Evolutionary conservation across 495 filamentous ascomycete species (phyloP), one percentile per base, ranked within the genome.

Genomic region (Parathielavia appendiculata): DNA sequence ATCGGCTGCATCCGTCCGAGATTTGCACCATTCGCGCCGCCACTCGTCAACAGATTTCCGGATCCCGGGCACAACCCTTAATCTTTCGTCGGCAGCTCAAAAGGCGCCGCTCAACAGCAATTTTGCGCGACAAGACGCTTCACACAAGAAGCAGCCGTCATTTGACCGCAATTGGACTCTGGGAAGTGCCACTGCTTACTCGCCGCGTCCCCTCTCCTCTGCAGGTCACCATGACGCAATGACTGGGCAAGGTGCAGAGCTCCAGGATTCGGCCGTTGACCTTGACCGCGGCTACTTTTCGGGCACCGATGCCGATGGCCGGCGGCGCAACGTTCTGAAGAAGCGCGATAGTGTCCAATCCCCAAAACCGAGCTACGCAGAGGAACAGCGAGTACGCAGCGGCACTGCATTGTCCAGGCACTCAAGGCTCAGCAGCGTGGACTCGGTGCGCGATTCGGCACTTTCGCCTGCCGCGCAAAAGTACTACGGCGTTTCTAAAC

Each of bases 261-360:
- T 73, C 12, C 71, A 74, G 56, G 69, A 76, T 57, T 71, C 72
- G 12, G 66, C 70, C 5, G 70, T 71, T 38, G 91, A 93, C 35
- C 72, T 92, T 20, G 93, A 98, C 64, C 84, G 90, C 22, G 93
- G 91, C 19, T 97, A 97, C 70, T 95, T 96, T 67, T 97, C 93
- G 1, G 90, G 91, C 7, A 86, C 87, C 11, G 93, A 98, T 65
- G 75, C 83, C 9, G 90, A 96, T 57, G 75, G 79, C n/a, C 83
- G 85, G 49, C 79, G 75, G 44, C 81, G 89, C 50, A 93, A 91
- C 66, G 80, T 92, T 51, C 74, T 96, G 60, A 84, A 87, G 67
- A 97, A 96, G 74, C 85, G 88, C 51, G 83, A 86, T 56, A 83
- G 82, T 22, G 66, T 70, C 23, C 70, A 71, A 38, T 67, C 66